Percentiles rank a stretch among this genome's conserved stretches.
Conservation (phyloP, 805 yeast species). For the Wickerhamiella slavikovae region DNA sequence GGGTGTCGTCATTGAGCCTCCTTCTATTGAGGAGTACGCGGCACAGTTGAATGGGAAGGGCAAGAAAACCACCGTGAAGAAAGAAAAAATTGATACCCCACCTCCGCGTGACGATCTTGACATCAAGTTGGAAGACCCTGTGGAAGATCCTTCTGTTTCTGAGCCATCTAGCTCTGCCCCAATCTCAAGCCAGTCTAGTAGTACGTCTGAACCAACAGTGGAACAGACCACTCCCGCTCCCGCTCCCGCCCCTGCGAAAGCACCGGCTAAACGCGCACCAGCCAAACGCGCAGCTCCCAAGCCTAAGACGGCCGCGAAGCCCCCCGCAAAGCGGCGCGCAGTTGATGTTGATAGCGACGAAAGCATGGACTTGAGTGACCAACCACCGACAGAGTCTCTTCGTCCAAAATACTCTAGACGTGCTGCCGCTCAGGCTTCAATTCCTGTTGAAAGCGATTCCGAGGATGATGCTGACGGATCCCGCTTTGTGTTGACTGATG, state of each 20-base stretch:
- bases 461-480: conserved; percentile 1
- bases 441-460: not conserved
- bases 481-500: conserved; percentile 1
- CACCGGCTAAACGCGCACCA: conserved; percentile 6
- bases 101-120: conserved; percentile 2
- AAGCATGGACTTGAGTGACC: conserved; percentile 3
- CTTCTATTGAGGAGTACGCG: conserved; percentile 9
- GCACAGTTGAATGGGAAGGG: conserved; percentile 3
- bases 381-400: no score
- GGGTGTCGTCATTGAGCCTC: conserved; percentile 8
- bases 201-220: conserved; percentile 1
- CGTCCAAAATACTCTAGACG: no score
- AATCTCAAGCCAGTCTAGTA: conserved; percentile 2
- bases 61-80: conserved; percentile 2
- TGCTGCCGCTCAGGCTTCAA: no score
- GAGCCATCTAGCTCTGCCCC: no score
- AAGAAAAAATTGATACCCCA: conserved; percentile 2
- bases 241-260: conserved; percentile 12
- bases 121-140: conserved; percentile 1
- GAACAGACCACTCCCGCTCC: conserved; percentile 12
- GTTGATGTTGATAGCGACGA: conserved; percentile 1
- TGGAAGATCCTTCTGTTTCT: not conserved
- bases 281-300: conserved; percentile 1
- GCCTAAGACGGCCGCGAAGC: no score
- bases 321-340: no score